These are phyloP conservation scores for Elasticomyces elasticus DNA, from an alignment of 495 filamentous ascomycete genomes.

Conservation along the genomic window DNA sequence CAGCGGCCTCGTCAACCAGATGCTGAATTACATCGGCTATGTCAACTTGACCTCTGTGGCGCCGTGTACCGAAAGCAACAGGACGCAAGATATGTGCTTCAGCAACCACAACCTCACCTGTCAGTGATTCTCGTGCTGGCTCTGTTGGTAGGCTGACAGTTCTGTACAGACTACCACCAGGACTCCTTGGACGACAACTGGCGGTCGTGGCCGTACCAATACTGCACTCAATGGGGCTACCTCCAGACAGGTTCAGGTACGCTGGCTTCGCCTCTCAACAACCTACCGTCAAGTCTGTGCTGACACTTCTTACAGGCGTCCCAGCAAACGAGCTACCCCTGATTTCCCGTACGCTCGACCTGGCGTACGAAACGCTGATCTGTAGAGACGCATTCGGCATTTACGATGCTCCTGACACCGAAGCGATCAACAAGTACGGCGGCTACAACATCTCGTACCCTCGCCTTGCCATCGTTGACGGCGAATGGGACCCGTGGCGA, in stretches of 20 bases:
- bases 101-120: constrained; percentile 38
- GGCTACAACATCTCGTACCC: constrained; percentile 55
- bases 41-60: constrained; percentile 38
- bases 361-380: constrained; percentile 43
- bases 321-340: constrained; percentile 51
- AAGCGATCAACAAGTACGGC: constrained; percentile 57
- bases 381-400: constrained; percentile 58
- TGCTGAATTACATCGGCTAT: constrained; percentile 60
- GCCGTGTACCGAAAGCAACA: constrained; percentile 28
- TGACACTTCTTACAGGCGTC: constrained; percentile 55
- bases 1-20: constrained; percentile 39
- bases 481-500: constrained; percentile 61
- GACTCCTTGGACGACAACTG: constrained; percentile 41
- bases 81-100: constrained; percentile 47
- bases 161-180: constrained; percentile 35
- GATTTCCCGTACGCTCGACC: constrained; percentile 52
- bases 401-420: constrained; percentile 42
- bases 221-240: constrained; percentile 55
- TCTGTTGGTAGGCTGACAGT: neutral
- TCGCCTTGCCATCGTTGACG: constrained; percentile 44
- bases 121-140: neutral
- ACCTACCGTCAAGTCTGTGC: no score
- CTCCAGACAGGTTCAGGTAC: constrained; percentile 56
- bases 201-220: constrained; percentile 54
- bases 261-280: constrained; percentile 41